Conservation (phyloP, 306 rosid species). For the Casuarina glauca region DNA sequence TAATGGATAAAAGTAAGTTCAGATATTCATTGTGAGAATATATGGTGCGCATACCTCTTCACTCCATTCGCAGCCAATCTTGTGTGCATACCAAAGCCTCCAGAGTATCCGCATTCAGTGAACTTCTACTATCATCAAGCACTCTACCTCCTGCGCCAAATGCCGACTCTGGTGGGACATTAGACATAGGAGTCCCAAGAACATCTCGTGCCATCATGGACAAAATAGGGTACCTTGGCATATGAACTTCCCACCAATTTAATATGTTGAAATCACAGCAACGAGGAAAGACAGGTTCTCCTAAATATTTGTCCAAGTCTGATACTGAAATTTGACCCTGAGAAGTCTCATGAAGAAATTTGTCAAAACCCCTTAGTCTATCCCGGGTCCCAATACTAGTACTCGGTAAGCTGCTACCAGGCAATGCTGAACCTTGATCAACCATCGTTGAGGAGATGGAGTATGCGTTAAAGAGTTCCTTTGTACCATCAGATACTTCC, state of each 20-base stretch:
- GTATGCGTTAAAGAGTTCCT: conserved; percentile 80
- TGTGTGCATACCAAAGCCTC: conserved; percentile 88
- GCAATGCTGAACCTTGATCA: conserved; percentile 87
- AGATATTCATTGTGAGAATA: conserved; percentile 1
- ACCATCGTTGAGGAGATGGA: conserved; percentile 81
- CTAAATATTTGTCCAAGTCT: conserved; percentile 90
- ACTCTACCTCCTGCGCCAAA: conserved; percentile 65
- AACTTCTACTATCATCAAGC: conserved; percentile 63
- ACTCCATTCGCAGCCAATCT: conserved; percentile 82
- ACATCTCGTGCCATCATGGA: conserved; percentile 97
- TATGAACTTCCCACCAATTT: conserved; percentile 98
- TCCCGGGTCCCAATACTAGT: conserved; percentile 65
- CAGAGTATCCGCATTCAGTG: conserved; percentile 60
- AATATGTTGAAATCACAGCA: conserved; percentile 76
- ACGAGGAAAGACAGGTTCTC: conserved; percentile 93
- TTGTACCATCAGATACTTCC: conserved; percentile 82
- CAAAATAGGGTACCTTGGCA: conserved; percentile 94
- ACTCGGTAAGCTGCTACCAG: conserved; percentile 78
- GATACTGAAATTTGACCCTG: conserved; percentile 60
- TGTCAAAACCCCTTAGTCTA: conserved; percentile 90
- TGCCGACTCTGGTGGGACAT: conserved; percentile 64
- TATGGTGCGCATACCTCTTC: conserved; percentile 49
- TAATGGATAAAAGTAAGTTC: conserved; percentile 2
- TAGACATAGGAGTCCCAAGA: conserved; percentile 97
- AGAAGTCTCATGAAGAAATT: conserved; percentile 86